Evolutionary conservation across 352 stramenopile species (phyloP).

Genomic region (Phytopythium cucurbitacearum): DNA sequence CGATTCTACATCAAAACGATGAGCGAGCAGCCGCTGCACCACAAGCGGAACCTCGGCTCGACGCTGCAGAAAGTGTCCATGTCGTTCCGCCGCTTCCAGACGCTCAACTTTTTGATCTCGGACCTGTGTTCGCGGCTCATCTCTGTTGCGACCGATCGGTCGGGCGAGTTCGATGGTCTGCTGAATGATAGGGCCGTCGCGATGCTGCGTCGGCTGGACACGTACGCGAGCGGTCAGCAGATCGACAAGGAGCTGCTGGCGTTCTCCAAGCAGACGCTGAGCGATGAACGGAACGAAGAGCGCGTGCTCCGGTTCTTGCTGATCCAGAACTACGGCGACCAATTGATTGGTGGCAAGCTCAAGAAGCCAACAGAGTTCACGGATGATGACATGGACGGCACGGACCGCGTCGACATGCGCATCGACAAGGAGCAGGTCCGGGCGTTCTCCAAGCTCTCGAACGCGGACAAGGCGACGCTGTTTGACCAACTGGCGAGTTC

Average conservation of each 20-base stretch:
- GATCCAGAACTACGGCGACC: constrained; percentile 74
- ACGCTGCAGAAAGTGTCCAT: constrained; percentile 52
- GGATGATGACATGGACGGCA: constrained; percentile 40
- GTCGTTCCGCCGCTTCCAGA: constrained; percentile 65
- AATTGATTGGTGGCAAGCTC: constrained; percentile 47
- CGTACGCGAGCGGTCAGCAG: constrained; percentile 57
- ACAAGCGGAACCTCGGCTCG: constrained; percentile 34
- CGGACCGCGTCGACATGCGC: constrained; percentile 56
- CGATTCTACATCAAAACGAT: constrained; percentile 60
- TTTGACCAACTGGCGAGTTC: constrained; percentile 44
- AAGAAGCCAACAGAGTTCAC: constrained; percentile 23
- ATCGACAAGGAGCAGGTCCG: constrained; percentile 34
- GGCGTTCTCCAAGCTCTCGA: constrained; percentile 35
- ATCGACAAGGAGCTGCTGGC: constrained; percentile 40
- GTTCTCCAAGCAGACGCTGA: constrained; percentile 40
- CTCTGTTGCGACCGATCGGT: constrained; percentile 36
- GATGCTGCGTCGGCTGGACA: constrained; percentile 53
- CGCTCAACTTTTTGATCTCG: constrained; percentile 74
- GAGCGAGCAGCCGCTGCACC: constrained; percentile 33
- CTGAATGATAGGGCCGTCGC: constrained; percentile 36
- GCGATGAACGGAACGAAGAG: constrained; percentile 21
- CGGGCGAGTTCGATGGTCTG: constrained; percentile 27
- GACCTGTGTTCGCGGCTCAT: constrained; percentile 69
- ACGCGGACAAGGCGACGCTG: constrained; percentile 39
- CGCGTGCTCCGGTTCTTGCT: constrained; percentile 64